These are phyloP conservation scores for Plasmodium berghei DNA, from an alignment of 169 alveolate species.

Conservation along the genomic window DNA sequence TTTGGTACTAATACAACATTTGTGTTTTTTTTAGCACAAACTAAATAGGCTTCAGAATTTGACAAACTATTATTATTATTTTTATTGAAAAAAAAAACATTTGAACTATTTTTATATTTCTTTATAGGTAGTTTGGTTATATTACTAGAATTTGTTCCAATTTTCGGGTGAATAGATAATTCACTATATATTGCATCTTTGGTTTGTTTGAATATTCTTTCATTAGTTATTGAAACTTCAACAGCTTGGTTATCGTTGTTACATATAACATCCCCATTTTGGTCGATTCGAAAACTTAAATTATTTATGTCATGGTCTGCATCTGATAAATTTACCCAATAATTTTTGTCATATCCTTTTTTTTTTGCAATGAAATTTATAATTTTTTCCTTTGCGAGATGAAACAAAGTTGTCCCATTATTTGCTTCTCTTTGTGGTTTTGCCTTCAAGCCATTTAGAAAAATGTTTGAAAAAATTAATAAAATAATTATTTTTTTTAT, in stretches of 20 bases:
- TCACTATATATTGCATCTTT: slow-evolving; percentile 27
- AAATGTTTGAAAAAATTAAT: background rate
- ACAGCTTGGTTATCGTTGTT: slow-evolving; percentile 14
- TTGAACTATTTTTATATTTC: background rate
- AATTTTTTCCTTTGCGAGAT: slow-evolving; percentile 8
- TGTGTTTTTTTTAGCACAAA: slow-evolving; percentile 27
- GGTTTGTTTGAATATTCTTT: slow-evolving; percentile 14
- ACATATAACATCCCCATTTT: slow-evolving; percentile 8
- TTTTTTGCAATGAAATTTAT: slow-evolving; percentile 38
- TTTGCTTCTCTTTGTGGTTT: background rate
- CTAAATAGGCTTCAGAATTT: slow-evolving; percentile 54
- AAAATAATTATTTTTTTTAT: background rate
- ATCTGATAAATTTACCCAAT: slow-evolving; percentile 32
- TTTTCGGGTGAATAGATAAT: background rate
- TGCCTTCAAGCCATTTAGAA: background rate
- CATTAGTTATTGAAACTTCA: slow-evolving; percentile 14
- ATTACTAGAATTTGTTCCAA: background rate
- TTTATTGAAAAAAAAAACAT: background rate
- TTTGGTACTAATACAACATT: slow-evolving; percentile 54
- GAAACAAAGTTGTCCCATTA: background rate
- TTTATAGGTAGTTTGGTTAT: slow-evolving; percentile 7
- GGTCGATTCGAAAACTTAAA: slow-evolving; percentile 11
- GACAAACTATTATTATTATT: background rate
- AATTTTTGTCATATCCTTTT: slow-evolving; percentile 44
- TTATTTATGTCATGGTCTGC: background rate